Evolutionary conservation across 148 eudicot genomes (phyloP).

Genomic region (Silene latifolia): DNA sequence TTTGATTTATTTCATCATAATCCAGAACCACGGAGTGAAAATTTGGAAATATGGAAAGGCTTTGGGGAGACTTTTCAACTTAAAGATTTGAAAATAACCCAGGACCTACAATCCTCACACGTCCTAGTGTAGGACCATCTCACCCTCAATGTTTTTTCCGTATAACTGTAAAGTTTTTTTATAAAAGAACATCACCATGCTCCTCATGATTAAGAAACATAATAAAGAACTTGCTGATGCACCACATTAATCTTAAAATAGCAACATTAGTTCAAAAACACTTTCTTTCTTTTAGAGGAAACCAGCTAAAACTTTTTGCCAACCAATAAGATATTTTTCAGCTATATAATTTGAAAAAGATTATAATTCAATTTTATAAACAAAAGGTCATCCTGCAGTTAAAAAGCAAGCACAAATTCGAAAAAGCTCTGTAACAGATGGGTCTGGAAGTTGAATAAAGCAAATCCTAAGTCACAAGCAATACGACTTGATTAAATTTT

Average conservation of each 20-base stretch:
- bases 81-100: too few species aligned
- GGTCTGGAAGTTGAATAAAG: too few species aligned
- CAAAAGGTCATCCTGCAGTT: not conserved
- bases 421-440: not conserved
- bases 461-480: too few species aligned
- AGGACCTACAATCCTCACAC: not conserved
- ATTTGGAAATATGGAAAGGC: too few species aligned
- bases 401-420: not conserved
- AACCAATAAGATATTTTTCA: not conserved
- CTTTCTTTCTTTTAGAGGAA: not conserved
- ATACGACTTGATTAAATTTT: too few species aligned
- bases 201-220: not conserved
- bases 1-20: too few species aligned
- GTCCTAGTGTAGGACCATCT: not conserved
- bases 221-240: not conserved
- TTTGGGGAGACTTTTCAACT: too few species aligned
- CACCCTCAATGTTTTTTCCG: not conserved
- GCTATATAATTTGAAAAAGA: not conserved
- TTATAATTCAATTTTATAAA: too few species aligned
- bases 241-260: not conserved
- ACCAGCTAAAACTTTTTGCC: not conserved
- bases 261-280: not conserved
- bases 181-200: not conserved
- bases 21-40: too few species aligned
- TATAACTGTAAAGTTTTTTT: too few species aligned